These are phyloP conservation scores for Plenodomus biglobosus DNA, from an alignment of 2,329 filamentous ascomycete genomes.

Conservation along the genomic window DNA sequence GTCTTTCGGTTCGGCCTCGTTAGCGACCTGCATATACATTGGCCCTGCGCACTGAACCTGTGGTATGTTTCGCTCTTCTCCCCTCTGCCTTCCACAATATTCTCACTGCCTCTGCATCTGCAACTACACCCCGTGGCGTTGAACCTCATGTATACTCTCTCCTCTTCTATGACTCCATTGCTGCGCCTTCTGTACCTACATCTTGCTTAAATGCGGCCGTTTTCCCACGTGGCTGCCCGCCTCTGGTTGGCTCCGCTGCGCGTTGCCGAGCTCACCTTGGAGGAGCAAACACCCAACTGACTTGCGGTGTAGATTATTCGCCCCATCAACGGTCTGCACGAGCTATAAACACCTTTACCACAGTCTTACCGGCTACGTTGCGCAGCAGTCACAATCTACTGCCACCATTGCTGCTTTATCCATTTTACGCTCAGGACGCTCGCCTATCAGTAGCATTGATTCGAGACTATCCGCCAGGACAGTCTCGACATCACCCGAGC, in stretches of 20 bases:
- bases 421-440: conserved; percentile 17
- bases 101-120: not conserved
- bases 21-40: not conserved
- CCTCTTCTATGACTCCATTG: not conserved
- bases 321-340: conserved; percentile 19
- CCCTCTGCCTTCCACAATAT: conserved; percentile 1
- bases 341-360: conserved; percentile 26
- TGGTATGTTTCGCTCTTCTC: conserved; percentile 2
- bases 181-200: not conserved
- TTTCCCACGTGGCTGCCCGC: conserved; percentile 36
- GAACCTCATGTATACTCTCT: not conserved
- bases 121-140: not conserved
- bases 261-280: conserved; percentile 19
- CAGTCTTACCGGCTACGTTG: conserved; percentile 33
- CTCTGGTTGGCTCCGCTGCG: conserved; percentile 28
- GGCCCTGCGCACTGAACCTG: conserved; percentile 1
- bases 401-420: conserved; percentile 27
- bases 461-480: conserved; percentile 18
- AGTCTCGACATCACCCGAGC: conserved; percentile 9
- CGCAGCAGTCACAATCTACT: conserved; percentile 34
- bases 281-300: conserved; percentile 43
- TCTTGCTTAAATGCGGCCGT: conserved; percentile 13
- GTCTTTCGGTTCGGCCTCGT: conserved; percentile 6
- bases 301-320: conserved; percentile 36
- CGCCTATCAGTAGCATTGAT: conserved; percentile 29